phyloP scores from a whole-genome alignment of 2,329 filamentous ascomycete species.

The Scedosporium boydii region DNA sequence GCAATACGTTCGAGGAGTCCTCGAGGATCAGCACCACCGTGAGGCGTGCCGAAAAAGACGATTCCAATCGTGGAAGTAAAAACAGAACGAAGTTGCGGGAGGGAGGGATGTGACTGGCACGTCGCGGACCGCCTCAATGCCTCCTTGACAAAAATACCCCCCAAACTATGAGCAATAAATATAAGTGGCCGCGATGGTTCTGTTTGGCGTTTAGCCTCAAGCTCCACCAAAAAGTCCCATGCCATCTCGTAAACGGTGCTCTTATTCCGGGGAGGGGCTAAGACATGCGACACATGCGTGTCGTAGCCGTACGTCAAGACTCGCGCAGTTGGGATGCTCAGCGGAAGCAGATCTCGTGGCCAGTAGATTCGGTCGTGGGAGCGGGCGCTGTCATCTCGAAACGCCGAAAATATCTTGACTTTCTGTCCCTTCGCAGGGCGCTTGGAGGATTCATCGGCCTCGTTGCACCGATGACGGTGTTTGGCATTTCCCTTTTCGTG shows the following conservation, averaged over 20 bases:
- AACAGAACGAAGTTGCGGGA: constrained; percentile 8
- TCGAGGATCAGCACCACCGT: constrained; percentile 17
- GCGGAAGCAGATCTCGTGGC: constrained; percentile 15
- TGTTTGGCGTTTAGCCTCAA: constrained; percentile 19
- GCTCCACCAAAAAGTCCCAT: constrained; percentile 20
- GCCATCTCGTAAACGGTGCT: constrained; percentile 22
- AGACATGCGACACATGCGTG: constrained; percentile 16
- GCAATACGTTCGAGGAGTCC: constrained; percentile 13
- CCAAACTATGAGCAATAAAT: constrained; percentile 24
- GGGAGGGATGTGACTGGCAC: neutral
- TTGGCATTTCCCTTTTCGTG: constrained; percentile 7
- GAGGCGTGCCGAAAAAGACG: constrained; percentile 25
- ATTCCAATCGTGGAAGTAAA: constrained; percentile 17
- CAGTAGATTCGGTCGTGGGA: constrained; percentile 12
- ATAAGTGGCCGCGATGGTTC: constrained; percentile 16
- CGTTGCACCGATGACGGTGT: neutral
- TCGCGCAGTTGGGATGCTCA: constrained; percentile 13
- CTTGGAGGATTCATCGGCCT: neutral
- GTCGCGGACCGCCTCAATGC: constrained; percentile 8
- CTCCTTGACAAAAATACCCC: constrained; percentile 24
- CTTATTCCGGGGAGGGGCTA: constrained; percentile 14
- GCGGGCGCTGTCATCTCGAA: neutral
- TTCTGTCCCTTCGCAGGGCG: neutral
- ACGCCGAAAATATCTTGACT: neutral
- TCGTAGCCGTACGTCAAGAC: constrained; percentile 21